A percentile compares a stretch with the other conserved stretches of the same genome.
Conservation (phyloP, 768 basidiomycete genomes). For the Suillus hirtellus region DNA sequence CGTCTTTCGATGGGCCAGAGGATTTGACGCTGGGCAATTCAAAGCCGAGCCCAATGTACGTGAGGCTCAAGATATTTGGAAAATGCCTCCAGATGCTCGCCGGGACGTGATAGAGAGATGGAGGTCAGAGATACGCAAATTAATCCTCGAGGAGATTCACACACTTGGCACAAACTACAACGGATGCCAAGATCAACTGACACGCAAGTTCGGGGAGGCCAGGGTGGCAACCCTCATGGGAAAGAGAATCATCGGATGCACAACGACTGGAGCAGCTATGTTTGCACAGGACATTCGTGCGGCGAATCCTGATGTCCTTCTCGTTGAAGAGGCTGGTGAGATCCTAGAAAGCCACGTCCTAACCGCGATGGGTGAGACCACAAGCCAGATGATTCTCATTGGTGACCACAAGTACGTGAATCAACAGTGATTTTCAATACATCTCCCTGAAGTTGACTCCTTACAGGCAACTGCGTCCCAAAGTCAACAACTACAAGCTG, state of each 20-base stretch:
- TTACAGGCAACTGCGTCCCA: slow-evolving; percentile 67
- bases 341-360: slow-evolving; percentile 69
- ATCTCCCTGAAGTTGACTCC: slow-evolving; percentile 1
- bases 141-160: slow-evolving; percentile 37
- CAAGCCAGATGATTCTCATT: slow-evolving; percentile 61
- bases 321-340: slow-evolving; percentile 76
- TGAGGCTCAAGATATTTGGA: slow-evolving; percentile 37
- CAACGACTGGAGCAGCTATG: slow-evolving; percentile 70
- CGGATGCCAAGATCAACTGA: slow-evolving; percentile 35
- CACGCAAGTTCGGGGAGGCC: slow-evolving; percentile 37
- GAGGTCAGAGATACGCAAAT: slow-evolving; percentile 36
- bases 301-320: slow-evolving; percentile 49
- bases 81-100: slow-evolving; percentile 31
- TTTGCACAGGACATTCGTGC: slow-evolving; percentile 48
- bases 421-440: background rate
- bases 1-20: slow-evolving; percentile 46
- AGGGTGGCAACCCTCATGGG: slow-evolving; percentile 35
- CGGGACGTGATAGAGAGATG: slow-evolving; percentile 32
- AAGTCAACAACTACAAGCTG: slow-evolving; percentile 63
- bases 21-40: slow-evolving; percentile 47
- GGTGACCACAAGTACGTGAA: slow-evolving; percentile 70
- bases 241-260: slow-evolving; percentile 65
- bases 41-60: slow-evolving; percentile 24
- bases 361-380: slow-evolving; percentile 49
- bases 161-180: slow-evolving; percentile 41